Conservation (phyloP, 202 grass and related monocot genomes). For the Brachypodium distachyon region DNA sequence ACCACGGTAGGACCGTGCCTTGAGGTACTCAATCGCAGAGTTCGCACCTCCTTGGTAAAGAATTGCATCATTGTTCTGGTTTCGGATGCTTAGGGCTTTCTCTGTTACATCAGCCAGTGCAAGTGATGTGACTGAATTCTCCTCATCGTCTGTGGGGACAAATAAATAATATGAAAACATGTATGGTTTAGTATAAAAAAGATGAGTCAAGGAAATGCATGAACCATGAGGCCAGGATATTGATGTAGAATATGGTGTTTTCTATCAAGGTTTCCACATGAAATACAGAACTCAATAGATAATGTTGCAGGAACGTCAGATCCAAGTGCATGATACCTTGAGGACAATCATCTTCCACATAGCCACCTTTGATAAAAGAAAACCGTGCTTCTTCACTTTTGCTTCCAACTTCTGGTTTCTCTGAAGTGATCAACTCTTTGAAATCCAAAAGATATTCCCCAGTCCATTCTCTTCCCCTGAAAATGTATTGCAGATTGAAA, state of each 20-base stretch:
- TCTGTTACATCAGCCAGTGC: constrained; percentile 52
- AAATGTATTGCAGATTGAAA: constrained; percentile 2
- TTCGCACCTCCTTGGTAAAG: constrained; percentile 73
- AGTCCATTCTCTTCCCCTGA: constrained; percentile 80
- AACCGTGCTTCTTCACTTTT: constrained; percentile 60
- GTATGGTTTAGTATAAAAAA: neutral
- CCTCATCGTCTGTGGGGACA: constrained; percentile 34
- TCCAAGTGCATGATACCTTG: constrained; percentile 33
- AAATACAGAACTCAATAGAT: neutral
- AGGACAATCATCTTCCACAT: constrained; percentile 44
- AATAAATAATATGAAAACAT: neutral
- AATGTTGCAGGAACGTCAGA: neutral
- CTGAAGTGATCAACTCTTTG: constrained; percentile 53
- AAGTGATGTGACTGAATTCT: constrained; percentile 35
- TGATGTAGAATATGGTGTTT: neutral
- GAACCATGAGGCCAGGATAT: neutral
- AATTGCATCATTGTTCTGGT: constrained; percentile 37
- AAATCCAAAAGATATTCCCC: constrained; percentile 90
- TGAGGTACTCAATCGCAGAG: constrained; percentile 70
- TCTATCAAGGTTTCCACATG: neutral
- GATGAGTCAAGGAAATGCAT: neutral
- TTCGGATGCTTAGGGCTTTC: constrained; percentile 48
- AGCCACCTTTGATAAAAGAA: constrained; percentile 82
- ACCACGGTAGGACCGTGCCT: constrained; percentile 66
- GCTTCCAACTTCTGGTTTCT: constrained; percentile 23